These are phyloP conservation scores for Salix koriyanagi DNA, from an alignment of 345 rosid species.

Conservation along the genomic window DNA sequence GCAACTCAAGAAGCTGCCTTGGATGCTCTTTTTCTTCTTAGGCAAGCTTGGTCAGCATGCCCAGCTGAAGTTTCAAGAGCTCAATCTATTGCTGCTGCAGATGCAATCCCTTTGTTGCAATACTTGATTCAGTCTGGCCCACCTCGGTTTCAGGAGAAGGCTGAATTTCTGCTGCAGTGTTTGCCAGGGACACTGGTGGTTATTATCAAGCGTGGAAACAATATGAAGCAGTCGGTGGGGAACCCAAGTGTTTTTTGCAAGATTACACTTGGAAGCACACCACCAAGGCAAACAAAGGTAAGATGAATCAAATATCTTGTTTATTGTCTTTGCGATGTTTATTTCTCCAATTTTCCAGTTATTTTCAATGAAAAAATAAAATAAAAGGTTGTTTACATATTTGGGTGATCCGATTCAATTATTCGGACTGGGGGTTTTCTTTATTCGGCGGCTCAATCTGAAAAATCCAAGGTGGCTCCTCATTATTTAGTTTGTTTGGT, in stretches of 20 bases:
- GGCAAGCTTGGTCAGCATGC: slow-evolving; percentile 99
- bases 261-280: slow-evolving; percentile 81
- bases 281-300: slow-evolving; percentile 87
- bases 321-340: not conserved
- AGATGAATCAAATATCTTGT: not conserved
- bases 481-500: no score
- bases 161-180: slow-evolving; percentile 92
- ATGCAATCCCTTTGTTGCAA: slow-evolving; percentile 92
- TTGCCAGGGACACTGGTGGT: slow-evolving; percentile 95
- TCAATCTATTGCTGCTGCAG: slow-evolving; percentile 97
- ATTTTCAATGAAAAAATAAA: not conserved
- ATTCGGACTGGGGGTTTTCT: not conserved
- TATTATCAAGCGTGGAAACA: slow-evolving; percentile 89
- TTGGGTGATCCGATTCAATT: not conserved
- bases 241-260: slow-evolving; percentile 96
- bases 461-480: no score
- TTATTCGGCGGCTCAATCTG: no score
- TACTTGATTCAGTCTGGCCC: slow-evolving; percentile 98
- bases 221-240: slow-evolving; percentile 98
- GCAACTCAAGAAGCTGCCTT: slow-evolving; percentile 98
- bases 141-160: slow-evolving; percentile 99
- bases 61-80: slow-evolving; percentile 95
- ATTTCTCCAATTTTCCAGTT: not conserved
- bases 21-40: slow-evolving; percentile 86
- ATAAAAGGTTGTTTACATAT: not conserved